Conservation (phyloP, 2,329 filamentous ascomycete genomes). For the Colletotrichum truncatum region DNA sequence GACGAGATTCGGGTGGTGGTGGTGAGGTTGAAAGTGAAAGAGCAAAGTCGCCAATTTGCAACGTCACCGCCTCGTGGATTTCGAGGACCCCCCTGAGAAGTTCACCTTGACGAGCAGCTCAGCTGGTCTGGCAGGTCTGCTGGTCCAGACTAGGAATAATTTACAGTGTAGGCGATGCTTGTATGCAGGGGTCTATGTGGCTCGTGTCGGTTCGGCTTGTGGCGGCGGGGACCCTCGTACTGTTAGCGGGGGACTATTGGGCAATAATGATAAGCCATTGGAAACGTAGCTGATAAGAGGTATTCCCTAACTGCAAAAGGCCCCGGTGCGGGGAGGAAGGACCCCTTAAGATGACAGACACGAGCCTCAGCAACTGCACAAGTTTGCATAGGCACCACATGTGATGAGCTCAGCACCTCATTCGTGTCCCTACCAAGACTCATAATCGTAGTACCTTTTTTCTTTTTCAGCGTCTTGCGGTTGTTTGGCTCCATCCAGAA, state of each 20-base stretch:
- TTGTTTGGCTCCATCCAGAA: too few relatives aligned
- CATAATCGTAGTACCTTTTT: neutral
- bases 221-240: neutral
- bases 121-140: neutral
- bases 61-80: slow-evolving; percentile 29
- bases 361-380: slow-evolving; percentile 15
- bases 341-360: neutral
- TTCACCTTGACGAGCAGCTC: slow-evolving; percentile 16
- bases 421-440: slow-evolving; percentile 15
- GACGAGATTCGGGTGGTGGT: slow-evolving; percentile 23
- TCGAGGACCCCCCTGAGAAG: slow-evolving; percentile 18
- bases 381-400: slow-evolving; percentile 7
- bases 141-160: slow-evolving; percentile 1
- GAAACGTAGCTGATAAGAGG: neutral
- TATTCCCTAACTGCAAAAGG: neutral
- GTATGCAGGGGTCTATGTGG: slow-evolving; percentile 13
- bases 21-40: neutral
- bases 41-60: slow-evolving; percentile 18
- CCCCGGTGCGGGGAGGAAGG: slow-evolving; percentile 2
- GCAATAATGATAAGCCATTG: too few relatives aligned
- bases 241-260: neutral
- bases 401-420: slow-evolving; percentile 17
- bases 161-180: slow-evolving; percentile 12
- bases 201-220: slow-evolving; percentile 3
- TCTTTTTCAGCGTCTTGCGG: neutral